phyloP scores from a whole-genome alignment of 2,329 filamentous ascomycete genomes.

The Myriosclerotinia duriaeana region DNA sequence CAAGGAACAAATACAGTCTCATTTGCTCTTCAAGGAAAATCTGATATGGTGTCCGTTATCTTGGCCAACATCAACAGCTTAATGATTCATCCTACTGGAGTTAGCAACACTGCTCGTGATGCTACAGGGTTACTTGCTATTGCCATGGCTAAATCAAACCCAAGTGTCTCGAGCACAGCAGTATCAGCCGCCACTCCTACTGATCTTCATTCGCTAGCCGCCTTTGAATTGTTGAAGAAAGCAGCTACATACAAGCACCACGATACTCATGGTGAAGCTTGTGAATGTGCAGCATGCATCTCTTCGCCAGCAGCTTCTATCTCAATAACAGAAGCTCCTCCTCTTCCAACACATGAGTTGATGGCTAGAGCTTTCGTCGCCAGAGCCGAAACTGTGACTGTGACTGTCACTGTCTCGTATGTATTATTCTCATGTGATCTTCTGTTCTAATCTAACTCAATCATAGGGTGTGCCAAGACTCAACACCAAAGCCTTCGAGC shows the following conservation, averaged over 20 bases:
- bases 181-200: not conserved
- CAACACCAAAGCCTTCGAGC: not conserved
- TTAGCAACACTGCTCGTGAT: slow-evolving; percentile 18
- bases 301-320: not conserved
- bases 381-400: slow-evolving; percentile 13
- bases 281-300: slow-evolving; percentile 18
- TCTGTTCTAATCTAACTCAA: slow-evolving; percentile 3
- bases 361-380: slow-evolving; percentile 15
- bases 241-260: slow-evolving; percentile 1
- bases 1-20: slow-evolving; percentile 23
- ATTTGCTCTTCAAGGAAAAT: slow-evolving; percentile 17
- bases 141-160: slow-evolving; percentile 18
- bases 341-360: slow-evolving; percentile 13
- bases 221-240: slow-evolving; percentile 21
- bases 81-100: slow-evolving; percentile 12
- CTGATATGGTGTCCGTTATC: slow-evolving; percentile 20
- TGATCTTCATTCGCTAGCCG: slow-evolving; percentile 19
- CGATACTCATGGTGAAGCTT: slow-evolving; percentile 11
- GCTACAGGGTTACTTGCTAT: slow-evolving; percentile 21
- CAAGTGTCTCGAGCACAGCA: slow-evolving; percentile 7
- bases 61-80: slow-evolving; percentile 21
- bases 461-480: slow-evolving; percentile 7
- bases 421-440: not conserved
- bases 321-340: slow-evolving; percentile 17
- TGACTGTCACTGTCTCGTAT: slow-evolving; percentile 18